Percentiles rank a stretch among this genome's conserved stretches.
These are phyloP conservation scores for Leucaena leucocephala DNA, from an alignment of 306 rosid genomes.

Conservation along the genomic window DNA sequence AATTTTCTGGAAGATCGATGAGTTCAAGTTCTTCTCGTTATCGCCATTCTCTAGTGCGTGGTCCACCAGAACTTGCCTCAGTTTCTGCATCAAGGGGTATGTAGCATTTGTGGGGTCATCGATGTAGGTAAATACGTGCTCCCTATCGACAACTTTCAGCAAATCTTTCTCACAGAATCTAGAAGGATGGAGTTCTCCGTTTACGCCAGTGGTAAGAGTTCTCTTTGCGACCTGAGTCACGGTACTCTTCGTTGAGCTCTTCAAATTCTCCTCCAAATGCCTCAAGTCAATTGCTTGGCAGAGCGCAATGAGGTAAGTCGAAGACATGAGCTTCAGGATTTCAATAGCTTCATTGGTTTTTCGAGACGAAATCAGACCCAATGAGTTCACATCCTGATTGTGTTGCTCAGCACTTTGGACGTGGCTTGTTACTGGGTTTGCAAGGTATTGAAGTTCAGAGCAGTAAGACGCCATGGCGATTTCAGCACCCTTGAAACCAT, in stretches of 20 bases:
- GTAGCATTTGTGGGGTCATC: constrained; percentile 79
- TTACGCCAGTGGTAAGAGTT: constrained; percentile 62
- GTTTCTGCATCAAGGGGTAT: constrained; percentile 86
- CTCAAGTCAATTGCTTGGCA: constrained; percentile 93
- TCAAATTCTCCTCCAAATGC: constrained; percentile 90
- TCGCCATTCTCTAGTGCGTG: constrained; percentile 70
- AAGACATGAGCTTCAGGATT: constrained; percentile 80
- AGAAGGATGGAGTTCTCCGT: constrained; percentile 84
- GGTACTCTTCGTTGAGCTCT: constrained; percentile 57
- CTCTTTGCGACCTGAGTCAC: constrained; percentile 85
- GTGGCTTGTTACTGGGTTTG: constrained; percentile 86
- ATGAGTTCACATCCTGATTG: constrained; percentile 90
- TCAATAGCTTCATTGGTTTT: constrained; percentile 80
- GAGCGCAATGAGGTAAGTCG: constrained; percentile 74
- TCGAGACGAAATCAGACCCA: constrained; percentile 81
- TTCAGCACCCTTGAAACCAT: constrained; percentile 90
- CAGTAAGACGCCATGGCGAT: constrained; percentile 97
- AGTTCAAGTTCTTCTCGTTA: constrained; percentile 55
- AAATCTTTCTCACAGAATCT: constrained; percentile 84
- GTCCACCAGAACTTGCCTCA: constrained; percentile 76
- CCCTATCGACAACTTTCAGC: constrained; percentile 77
- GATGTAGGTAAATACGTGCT: constrained; percentile 62
- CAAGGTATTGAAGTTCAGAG: constrained; percentile 81
- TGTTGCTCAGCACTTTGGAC: constrained; percentile 96
- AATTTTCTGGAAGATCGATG: constrained; percentile 88